Base-by-base conservation (phyloP, 78 protist species). In the Dictyostelium capitatum region DNA sequence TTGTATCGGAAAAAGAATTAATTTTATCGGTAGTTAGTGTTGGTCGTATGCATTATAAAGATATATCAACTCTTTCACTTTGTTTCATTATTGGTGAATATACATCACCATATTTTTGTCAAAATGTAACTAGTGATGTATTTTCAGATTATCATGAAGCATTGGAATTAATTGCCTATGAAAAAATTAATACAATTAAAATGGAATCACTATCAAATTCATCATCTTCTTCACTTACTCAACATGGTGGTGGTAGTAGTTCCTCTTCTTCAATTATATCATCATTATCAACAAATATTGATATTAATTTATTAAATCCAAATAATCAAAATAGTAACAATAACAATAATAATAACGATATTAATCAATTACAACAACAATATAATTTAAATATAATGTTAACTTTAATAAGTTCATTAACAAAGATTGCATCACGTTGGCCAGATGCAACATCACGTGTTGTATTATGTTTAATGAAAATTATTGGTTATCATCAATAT, bases 341-440 rank as follows among this genome's bases (percentile, higher is more conserved):
- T 23, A 23, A 4, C 7, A 59, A 23, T 59, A 28, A 5, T 65
- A 6, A 6, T 65, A 32, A 12, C 10, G 73, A 30, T 30, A 14
- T 65, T 12, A 32, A 65, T 9, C 25, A 65, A 65, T 65, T 65
- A 30, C 73, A 65, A 30, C 28, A 54, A 23, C 83, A 78, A 53
- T 78, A 78, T 54, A 78, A 54, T 54, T 23, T 77, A n/a, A 87
- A 70, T 8, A 47, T 77, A 65, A 87, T 91, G 87, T 73, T 91
- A 48, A 79, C 53, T 15, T 28, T 91, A 3, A 81, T 82, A 1
- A n/a, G 53, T 15, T 57, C 95, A 8, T 50, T 91, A 20, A 91
- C 95, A 17, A 91, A 91, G 65, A 62, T 91, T 3, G 73, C 90
- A n/a, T 70, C 90, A 32, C 37, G 95, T 30, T 91, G 95, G 95